phyloP scores from a whole-genome alignment of 225 moss, liverwort and hornwort genomes.

The Pseudisothecium myosuroides region DNA sequence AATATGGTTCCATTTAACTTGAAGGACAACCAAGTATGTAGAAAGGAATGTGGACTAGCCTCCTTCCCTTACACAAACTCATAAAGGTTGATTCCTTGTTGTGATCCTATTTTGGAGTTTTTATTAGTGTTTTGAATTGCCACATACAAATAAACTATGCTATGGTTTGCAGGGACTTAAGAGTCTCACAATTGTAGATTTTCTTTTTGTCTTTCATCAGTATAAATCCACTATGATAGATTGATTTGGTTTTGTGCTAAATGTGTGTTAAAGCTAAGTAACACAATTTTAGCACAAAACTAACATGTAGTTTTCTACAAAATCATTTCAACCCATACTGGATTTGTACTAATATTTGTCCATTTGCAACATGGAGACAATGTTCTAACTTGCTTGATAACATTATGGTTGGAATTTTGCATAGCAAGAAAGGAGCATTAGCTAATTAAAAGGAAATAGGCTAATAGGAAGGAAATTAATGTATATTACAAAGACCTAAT shows the following conservation, averaged over 20 bases:
- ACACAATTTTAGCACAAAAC: not conserved
- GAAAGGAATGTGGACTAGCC: not conserved
- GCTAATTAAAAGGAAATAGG: no score
- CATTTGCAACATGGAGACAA: not conserved
- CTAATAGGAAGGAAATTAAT: not conserved
- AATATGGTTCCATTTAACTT: not conserved
- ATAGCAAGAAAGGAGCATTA: not conserved
- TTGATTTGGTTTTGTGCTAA: no score
- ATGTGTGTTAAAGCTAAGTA: no score
- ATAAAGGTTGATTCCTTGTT: not conserved
- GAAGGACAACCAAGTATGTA: accelerated
- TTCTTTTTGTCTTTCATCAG: not conserved
- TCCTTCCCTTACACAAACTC: no score
- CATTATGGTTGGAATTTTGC: not conserved
- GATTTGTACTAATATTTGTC: not conserved
- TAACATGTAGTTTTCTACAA: not conserved
- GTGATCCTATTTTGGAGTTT: not conserved
- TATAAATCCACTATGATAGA: not conserved
- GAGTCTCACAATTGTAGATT: accelerated
- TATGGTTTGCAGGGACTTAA: not conserved
- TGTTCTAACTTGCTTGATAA: not conserved
- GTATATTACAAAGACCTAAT: not conserved
- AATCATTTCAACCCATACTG: accelerated
- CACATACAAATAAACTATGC: not conserved
- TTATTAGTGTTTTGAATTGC: not conserved